Base-by-base conservation (phyloP, 2,329 filamentous ascomycete genomes). In the Rhinocladiella similis region DNA sequence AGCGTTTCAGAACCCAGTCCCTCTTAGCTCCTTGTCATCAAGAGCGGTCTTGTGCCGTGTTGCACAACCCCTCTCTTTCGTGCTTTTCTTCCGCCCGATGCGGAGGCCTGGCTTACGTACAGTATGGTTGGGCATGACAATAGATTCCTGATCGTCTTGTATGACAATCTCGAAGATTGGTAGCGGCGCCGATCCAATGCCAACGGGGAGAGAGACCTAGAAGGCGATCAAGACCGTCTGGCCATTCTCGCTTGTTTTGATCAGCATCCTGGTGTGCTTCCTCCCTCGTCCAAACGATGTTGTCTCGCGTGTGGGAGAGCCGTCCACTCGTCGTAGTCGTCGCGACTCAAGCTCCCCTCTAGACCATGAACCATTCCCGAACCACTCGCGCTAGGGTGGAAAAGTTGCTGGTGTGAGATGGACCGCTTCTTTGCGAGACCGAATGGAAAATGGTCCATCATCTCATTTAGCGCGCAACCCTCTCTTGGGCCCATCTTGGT, bases 401-500 rank as follows among this genome's bases (percentile, higher is more conserved):
- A 33, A 12, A 25, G 22, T 12, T 33, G 5, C 10, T 33, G 29
- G 29, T 33, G 29, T 9, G 29, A 33, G 29, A 33, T 33, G 29
- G 29, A 33, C 29, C 29, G 29, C 29, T 33, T 33, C 3, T 12
- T 46, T 42, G 58, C 42, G 27, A 49, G 38, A 45, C 22, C 35
- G 27, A 39, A 22, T 35, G 56, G 29, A 42, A 5, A 38, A 47
- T 33, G 48, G 50, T 55, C 50, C 51, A 50, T 53, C 48, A 55
- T 60, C 46, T 56, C 53, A 48, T 48, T 57, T 61, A 62, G 61
- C 61, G 56, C 59, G 29, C 54, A 46, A 47, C 56, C 41, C 50
- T 41, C 47, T 33, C 38, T 38, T 50, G 18, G 19, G 33, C 51
- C 56, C 53, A 55, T 51, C 38, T 5, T 16, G 14, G 16, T 36